Percentiles rank a stretch among this genome's conserved stretches.
Conservation (phyloP, 345 rosid species). For the Cochlearia excelsa region DNA sequence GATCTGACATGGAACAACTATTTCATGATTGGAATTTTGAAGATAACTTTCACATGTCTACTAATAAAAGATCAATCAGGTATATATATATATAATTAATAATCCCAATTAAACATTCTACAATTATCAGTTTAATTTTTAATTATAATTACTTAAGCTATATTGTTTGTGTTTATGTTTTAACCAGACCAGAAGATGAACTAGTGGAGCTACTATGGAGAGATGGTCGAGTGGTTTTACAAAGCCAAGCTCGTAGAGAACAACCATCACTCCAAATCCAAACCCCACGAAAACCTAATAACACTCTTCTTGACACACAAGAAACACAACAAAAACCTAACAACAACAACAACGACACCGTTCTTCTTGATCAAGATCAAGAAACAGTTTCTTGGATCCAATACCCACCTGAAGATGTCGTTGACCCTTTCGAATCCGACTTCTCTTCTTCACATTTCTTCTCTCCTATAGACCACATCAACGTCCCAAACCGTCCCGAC, state of each 20-base stretch:
- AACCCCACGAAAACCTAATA: slow-evolving; percentile 10
- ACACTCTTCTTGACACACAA: slow-evolving; percentile 11
- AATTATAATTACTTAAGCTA: neutral
- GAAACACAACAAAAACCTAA: too few relatives aligned
- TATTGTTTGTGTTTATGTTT: slow-evolving; percentile 13
- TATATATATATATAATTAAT: slow-evolving; percentile 5
- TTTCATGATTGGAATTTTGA: slow-evolving; percentile 64
- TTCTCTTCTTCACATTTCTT: slow-evolving; percentile 50
- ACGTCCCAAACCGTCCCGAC: slow-evolving; percentile 10
- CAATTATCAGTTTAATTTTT: neutral
- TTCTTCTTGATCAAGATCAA: slow-evolving; percentile 32
- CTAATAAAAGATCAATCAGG: slow-evolving; percentile 49
- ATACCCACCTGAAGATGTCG: slow-evolving; percentile 48
- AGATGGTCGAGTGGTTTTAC: slow-evolving; percentile 67
- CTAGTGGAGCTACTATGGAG: slow-evolving; percentile 69
- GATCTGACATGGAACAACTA: slow-evolving; percentile 56
- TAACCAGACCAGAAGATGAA: slow-evolving; percentile 53
- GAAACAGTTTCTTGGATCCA: slow-evolving; percentile 71
- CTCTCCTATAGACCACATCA: slow-evolving; percentile 27
- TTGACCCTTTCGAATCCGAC: slow-evolving; percentile 52
- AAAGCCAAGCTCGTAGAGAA: slow-evolving; percentile 54
- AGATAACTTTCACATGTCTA: slow-evolving; percentile 42
- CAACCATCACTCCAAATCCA: slow-evolving; percentile 34
- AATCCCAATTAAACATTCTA: neutral
- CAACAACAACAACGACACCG: too few relatives aligned